Percentiles rank a stretch among this genome's conserved stretches.
phyloP scores from a whole-genome alignment of 129 eudicot species.

The Helichrysum umbraculigerum region DNA sequence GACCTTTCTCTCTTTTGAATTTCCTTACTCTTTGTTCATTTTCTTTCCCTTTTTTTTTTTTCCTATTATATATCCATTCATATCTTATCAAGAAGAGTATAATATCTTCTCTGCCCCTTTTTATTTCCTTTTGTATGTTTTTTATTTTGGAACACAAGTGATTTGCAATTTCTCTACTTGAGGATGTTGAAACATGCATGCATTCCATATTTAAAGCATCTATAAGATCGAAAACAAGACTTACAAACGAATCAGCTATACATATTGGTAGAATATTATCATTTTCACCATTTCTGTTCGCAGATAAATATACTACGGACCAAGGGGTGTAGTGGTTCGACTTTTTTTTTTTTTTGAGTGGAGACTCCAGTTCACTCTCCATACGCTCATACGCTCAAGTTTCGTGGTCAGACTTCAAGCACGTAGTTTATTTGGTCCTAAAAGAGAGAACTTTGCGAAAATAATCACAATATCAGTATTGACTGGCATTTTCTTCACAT shows the following conservation, averaged over 20 bases:
- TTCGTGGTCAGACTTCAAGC: too few species aligned
- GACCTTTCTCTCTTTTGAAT: slow-evolving; percentile 11
- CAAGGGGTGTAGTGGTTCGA: too few species aligned
- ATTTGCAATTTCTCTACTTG: slow-evolving; percentile 27
- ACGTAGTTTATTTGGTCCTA: too few species aligned
- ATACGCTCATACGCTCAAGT: too few species aligned
- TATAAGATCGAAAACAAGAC: neutral
- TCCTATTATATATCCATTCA: slow-evolving; percentile 9
- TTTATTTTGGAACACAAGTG: slow-evolving; percentile 4
- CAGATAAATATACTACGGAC: too few species aligned
- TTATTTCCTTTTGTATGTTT: slow-evolving; percentile 22
- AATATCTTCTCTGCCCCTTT: neutral
- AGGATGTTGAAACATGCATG: slow-evolving; percentile 28
- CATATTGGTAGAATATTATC: too few species aligned
- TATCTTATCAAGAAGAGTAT: slow-evolving; percentile 10
- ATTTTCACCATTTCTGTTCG: neutral
- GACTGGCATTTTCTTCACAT: too few species aligned
- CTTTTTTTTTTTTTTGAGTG: too few species aligned
- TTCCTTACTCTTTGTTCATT: slow-evolving; percentile 21
- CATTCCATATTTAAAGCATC: slow-evolving; percentile 13
- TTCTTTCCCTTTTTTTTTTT: slow-evolving; percentile 20
- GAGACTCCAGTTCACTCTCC: too few species aligned
- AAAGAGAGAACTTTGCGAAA: too few species aligned
- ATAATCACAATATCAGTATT: too few species aligned
- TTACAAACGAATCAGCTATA: too few species aligned